Percentiles rank a stretch among this genome's conserved stretches.
phyloP scores from a whole-genome alignment of 805 yeast genomes.

The Ogataea nakhonphanomensis region DNA sequence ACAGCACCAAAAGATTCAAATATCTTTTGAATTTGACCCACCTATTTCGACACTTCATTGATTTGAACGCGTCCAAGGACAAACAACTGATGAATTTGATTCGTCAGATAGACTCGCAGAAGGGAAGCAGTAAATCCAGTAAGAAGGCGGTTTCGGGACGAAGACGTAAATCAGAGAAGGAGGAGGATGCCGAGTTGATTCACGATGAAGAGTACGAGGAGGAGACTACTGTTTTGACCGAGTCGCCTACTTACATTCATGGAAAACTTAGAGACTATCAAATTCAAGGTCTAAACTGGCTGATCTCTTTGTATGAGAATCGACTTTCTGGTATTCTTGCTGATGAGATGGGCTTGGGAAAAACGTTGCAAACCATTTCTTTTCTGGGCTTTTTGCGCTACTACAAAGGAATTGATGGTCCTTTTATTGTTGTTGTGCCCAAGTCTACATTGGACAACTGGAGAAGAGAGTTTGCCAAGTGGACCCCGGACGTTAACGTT shows the following conservation, averaged over 20 bases:
- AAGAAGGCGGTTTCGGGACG: constrained; percentile 35
- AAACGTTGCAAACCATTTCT: constrained; percentile 90
- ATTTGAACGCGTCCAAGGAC: constrained; percentile 76
- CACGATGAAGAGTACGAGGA: constrained; percentile 72
- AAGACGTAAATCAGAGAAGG: constrained; percentile 87
- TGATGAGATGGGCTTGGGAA: constrained; percentile 98
- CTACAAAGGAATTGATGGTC: constrained; percentile 76
- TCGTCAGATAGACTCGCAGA: constrained; percentile 51
- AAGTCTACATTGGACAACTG: constrained; percentile 95
- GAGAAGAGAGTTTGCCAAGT: constrained; percentile 88
- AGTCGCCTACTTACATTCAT: constrained; percentile 73
- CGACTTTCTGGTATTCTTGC: constrained; percentile 90
- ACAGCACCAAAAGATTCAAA: constrained; percentile 73
- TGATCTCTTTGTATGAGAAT: constrained; percentile 83
- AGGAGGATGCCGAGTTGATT: constrained; percentile 90
- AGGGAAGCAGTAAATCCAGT: constrained; percentile 34
- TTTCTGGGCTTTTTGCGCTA: constrained; percentile 86
- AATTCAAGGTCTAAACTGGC: constrained; percentile 93
- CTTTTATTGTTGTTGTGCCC: constrained; percentile 88
- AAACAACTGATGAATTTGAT: constrained; percentile 61
- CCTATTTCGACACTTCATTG: constrained; percentile 83
- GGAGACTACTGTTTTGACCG: constrained; percentile 71
- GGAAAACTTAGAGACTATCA: constrained; percentile 90
- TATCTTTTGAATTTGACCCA: constrained; percentile 81
- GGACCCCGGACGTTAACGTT: constrained; percentile 94